phyloP scores from a whole-genome alignment of 257 asterid species.

The Solanum acaule region DNA sequence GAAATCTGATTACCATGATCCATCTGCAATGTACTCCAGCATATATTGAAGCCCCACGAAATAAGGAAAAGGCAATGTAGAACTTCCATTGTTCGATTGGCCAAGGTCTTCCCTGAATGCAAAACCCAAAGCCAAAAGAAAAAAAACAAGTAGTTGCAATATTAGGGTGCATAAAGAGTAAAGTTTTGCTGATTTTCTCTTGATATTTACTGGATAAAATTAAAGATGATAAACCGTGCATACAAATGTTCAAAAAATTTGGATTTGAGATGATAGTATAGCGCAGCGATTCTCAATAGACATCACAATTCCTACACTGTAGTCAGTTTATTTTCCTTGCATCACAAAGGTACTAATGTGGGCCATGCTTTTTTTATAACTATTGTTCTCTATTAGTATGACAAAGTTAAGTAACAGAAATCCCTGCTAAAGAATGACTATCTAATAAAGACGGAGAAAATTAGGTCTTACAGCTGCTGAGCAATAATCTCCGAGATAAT shows the following conservation, averaged over 20 bases:
- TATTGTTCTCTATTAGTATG: neutral
- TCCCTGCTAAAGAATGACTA: neutral
- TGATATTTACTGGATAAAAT: neutral
- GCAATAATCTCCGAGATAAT: slow-evolving; percentile 76
- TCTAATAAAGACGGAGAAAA: neutral
- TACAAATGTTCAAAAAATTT: neutral
- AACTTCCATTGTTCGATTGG: slow-evolving; percentile 84
- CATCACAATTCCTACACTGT: neutral
- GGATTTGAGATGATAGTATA: neutral
- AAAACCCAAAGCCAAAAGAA: slow-evolving; percentile 9
- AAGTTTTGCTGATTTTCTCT: neutral
- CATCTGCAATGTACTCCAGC: slow-evolving; percentile 90
- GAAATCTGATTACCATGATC: slow-evolving; percentile 48
- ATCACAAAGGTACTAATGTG: neutral
- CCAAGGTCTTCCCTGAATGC: slow-evolving; percentile 81
- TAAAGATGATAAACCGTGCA: neutral
- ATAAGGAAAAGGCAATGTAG: slow-evolving; percentile 79
- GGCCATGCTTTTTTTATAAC: neutral
- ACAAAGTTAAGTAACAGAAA: neutral
- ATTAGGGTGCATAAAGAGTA: neutral
- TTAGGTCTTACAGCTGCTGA: slow-evolving; percentile 56
- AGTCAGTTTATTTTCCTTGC: neutral
- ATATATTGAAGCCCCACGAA: slow-evolving; percentile 85
- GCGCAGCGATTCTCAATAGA: neutral
- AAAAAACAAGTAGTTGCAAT: neutral